Conservation (phyloP, 75 land plant genomes). For the Selaginella moellendorffii region DNA sequence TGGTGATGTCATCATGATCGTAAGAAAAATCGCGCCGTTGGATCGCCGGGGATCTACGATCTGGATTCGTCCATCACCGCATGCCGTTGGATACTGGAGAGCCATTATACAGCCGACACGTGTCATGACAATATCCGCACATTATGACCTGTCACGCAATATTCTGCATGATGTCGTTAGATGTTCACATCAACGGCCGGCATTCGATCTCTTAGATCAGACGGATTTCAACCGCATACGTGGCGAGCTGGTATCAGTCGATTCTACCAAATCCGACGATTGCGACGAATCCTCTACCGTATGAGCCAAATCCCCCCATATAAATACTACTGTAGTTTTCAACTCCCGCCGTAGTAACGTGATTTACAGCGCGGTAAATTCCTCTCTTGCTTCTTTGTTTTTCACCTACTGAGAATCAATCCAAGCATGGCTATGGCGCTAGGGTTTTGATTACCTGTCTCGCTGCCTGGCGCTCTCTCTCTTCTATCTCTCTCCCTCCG, state of each 20-base stretch:
- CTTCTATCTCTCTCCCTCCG: too few species aligned
- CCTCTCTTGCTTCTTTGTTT: not conserved
- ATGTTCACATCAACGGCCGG: not conserved
- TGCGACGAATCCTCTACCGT: too few species aligned
- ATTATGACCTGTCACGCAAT: too few species aligned
- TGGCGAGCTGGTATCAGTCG: not conserved
- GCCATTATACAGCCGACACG: not conserved
- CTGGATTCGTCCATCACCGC: too few species aligned
- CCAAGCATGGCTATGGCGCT: slow-evolving; percentile 2
- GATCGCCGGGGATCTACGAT: too few species aligned
- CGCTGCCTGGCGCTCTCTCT: too few species aligned
- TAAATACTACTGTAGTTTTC: too few species aligned
- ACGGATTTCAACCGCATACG: not conserved
- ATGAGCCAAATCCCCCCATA: too few species aligned
- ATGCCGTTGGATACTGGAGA: not conserved
- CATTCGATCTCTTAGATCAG: not conserved
- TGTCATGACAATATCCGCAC: too few species aligned
- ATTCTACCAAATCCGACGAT: too few species aligned
- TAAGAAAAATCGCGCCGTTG: not conserved
- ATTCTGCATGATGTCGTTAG: slow-evolving; percentile 1
- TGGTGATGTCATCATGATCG: not conserved
- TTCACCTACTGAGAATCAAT: too few species aligned
- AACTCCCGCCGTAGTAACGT: too few species aligned
- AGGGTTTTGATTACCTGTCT: not conserved
- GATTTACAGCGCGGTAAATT: not conserved